Percentiles rank a stretch among this genome's conserved stretches.
Evolutionary conservation across 2,329 filamentous ascomycete species (phyloP).

Genomic region (Thyridium curvatum): DNA sequence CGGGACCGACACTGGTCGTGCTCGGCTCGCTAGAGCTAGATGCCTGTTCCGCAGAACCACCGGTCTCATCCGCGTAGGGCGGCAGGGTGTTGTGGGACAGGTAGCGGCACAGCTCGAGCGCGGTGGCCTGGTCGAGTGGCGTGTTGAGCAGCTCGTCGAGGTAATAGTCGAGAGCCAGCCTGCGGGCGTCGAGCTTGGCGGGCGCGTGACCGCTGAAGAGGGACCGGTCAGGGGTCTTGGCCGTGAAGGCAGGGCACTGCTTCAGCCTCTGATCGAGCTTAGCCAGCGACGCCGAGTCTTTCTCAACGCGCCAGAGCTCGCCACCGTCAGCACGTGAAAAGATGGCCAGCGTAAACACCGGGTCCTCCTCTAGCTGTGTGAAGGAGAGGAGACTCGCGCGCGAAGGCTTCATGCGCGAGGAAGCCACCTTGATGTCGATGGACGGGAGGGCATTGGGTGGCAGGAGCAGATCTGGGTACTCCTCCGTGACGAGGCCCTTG

Average conservation of each 20-base stretch:
- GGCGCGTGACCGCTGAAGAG: slow-evolving; percentile 91
- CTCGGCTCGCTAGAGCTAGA: slow-evolving; percentile 27
- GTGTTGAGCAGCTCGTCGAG: slow-evolving; percentile 81
- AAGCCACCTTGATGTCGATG: slow-evolving; percentile 81
- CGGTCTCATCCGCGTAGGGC: slow-evolving; percentile 52
- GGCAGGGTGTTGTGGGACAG: slow-evolving; percentile 64
- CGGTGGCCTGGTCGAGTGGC: slow-evolving; percentile 69
- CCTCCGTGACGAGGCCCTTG: slow-evolving; percentile 73
- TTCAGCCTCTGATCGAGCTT: slow-evolving; percentile 78
- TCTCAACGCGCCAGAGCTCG: slow-evolving; percentile 92
- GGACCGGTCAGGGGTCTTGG: slow-evolving; percentile 73
- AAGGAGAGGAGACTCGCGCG: slow-evolving; percentile 76
- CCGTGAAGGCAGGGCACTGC: slow-evolving; percentile 63
- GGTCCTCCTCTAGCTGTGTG: slow-evolving; percentile 80
- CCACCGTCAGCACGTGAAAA: slow-evolving; percentile 68
- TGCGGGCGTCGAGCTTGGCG: slow-evolving; percentile 83
- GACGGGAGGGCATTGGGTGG: slow-evolving; percentile 84
- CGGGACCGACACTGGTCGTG: slow-evolving; percentile 43
- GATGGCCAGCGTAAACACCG: slow-evolving; percentile 86
- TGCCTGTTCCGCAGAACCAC: slow-evolving; percentile 25
- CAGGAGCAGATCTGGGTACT: slow-evolving; percentile 79
- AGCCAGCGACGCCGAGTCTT: slow-evolving; percentile 76
- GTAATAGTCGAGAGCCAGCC: slow-evolving; percentile 75
- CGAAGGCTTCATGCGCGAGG: slow-evolving; percentile 90
- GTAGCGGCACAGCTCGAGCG: slow-evolving; percentile 79